Base-by-base conservation (phyloP, 1,284 basidiomycete species). In the Tilletiopsis washingtonensis region DNA sequence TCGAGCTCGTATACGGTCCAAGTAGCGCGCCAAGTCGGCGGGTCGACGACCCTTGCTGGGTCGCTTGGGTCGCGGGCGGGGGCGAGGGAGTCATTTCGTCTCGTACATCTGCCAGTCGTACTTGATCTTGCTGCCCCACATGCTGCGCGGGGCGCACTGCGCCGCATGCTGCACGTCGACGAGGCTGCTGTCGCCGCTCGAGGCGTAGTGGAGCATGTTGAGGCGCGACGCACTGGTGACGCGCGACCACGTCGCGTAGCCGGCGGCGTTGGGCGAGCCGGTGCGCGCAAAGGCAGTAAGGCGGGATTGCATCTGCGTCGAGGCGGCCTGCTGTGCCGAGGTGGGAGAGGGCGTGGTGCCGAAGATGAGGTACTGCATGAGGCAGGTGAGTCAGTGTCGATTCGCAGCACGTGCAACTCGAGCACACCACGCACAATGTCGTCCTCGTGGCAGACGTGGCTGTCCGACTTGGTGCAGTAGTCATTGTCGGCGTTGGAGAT, bases 381-480 rank as follows among this genome's bases (percentile, higher is more conserved):
- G n/a, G n/a, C n/a, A n/a, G n/a, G n/a, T n/a, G n/a, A n/a, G n/a
- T n/a, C n/a, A n/a, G n/a, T n/a, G n/a, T n/a, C n/a, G n/a, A n/a
- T n/a, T n/a, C n/a, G n/a, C n/a, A n/a, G n/a, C n/a, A n/a, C n/a
- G n/a, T n/a, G n/a, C n/a, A n/a, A n/a, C n/a, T n/a, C n/a, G n/a
- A n/a, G n/a, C n/a, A n/a, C n/a, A n/a, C n/a, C n/a, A n/a, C n/a
- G n/a, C n/a, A n/a, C n/a, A 25, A 68, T 66, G 49, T 68, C 65
- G 51, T 68, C 65, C 34, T 68, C 65, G 56, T 68, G 65, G 45
- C 65, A 68, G 15, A 62, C 57, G n/a, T n/a, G n/a, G 7, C 43
- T 45, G 7, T 34, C 44, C 21, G 43, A 26, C 2, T 27, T 29
- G 3, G 27, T 9, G 37, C 65, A 67, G 50, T 67, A 67, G 49